A percentile compares a stretch with the other conserved stretches of the same genome.
Evolutionary conservation across 352 stramenopile species (phyloP).

Genomic region (Globisporangium viniferum): DNA sequence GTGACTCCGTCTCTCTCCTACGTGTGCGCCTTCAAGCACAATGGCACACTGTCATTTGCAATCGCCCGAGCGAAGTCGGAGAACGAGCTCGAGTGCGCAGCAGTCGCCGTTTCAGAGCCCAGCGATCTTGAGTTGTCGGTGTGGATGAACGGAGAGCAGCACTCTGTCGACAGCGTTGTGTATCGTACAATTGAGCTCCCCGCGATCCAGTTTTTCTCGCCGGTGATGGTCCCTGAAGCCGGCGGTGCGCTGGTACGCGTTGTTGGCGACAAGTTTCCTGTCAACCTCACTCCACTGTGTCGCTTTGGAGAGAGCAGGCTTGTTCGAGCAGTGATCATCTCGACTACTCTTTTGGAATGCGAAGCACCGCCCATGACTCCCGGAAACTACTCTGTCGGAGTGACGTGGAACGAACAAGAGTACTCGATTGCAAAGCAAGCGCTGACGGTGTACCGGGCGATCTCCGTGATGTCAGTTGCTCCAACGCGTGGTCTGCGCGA

Average conservation of each 20-base stretch:
- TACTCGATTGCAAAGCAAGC: not conserved
- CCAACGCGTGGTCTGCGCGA: conserved; percentile 20
- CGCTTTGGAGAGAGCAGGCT: conserved; percentile 19
- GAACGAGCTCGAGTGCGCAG: conserved; percentile 6
- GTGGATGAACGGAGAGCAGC: conserved; percentile 31
- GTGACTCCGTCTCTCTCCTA: conserved; percentile 13
- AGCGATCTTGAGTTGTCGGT: conserved; percentile 23
- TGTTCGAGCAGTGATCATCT: conserved; percentile 12
- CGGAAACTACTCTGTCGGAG: conserved; percentile 29
- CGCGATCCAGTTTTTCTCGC: conserved; percentile 18
- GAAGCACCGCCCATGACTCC: conserved; percentile 17
- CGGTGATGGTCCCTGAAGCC: conserved; percentile 17
- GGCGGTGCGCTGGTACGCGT: conserved; percentile 22
- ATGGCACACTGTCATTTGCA: conserved; percentile 12
- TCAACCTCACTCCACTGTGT: conserved; percentile 17
- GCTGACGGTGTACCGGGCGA: conserved; percentile 19
- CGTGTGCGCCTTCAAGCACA: conserved; percentile 29
- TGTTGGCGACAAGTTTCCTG: conserved; percentile 17
- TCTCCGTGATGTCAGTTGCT: conserved; percentile 23
- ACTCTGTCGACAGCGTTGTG: conserved; percentile 25
- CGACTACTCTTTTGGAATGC: conserved; percentile 29
- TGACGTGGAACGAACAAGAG: conserved; percentile 43
- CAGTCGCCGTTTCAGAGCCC: conserved; percentile 5
- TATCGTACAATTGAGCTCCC: conserved; percentile 23
- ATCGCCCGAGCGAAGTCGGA: conserved; percentile 4